Conservation (phyloP, 371 early-diverging fungal genomes). For the Capillidium heterosporum region DNA sequence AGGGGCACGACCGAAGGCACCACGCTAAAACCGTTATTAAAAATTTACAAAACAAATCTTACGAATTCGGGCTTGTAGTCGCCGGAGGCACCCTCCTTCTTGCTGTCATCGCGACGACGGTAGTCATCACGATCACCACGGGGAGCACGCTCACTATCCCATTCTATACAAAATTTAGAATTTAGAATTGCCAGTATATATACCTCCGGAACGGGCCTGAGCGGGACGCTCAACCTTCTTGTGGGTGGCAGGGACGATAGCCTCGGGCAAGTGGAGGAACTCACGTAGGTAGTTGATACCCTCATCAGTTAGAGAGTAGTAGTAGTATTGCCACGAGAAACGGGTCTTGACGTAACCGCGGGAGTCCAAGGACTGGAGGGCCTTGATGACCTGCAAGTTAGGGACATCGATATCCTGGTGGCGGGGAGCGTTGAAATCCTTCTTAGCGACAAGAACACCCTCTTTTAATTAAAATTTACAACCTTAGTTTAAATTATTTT, state of each 20-base stretch:
- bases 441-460: constrained; percentile 95
- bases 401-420: constrained; percentile 91
- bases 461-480: constrained; percentile 25
- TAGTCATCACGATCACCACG: constrained; percentile 66
- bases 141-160: constrained; percentile 21
- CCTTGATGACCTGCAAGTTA: constrained; percentile 98
- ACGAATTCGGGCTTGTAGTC: constrained; percentile 89
- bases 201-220: constrained; percentile 31
- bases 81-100: constrained; percentile 83
- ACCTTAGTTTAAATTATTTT: neutral
- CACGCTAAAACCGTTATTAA: neutral
- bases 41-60: neutral
- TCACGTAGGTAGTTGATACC: constrained; percentile 96
- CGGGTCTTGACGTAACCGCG: constrained; percentile 87
- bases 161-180: constrained; percentile 17
- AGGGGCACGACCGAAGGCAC: constrained; percentile 5
- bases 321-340: constrained; percentile 99
- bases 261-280: constrained; percentile 90
- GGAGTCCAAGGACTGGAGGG: constrained; percentile 91
- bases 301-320: constrained; percentile 95
- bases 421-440: constrained; percentile 91
- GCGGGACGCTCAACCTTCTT: constrained; percentile 64
- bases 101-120: constrained; percentile 56
- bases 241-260: constrained; percentile 93
- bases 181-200: constrained; percentile 1